Conservation (phyloP, 257 asterid genomes). For the Fraxinus cuspidata region DNA sequence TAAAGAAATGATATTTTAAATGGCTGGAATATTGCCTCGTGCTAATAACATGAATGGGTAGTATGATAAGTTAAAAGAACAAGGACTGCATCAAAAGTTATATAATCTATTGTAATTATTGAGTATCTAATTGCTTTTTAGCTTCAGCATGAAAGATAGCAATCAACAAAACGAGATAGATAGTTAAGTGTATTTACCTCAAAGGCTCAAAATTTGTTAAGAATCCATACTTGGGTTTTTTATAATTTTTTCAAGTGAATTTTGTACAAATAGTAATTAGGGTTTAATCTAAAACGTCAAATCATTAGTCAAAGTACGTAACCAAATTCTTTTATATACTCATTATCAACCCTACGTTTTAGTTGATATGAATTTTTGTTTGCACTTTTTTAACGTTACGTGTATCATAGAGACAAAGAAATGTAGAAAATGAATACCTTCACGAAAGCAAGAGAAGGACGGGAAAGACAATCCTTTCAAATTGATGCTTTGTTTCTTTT, state of each 20-base stretch:
- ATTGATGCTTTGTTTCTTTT: slow-evolving; percentile 1
- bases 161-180: not conserved
- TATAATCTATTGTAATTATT: not conserved
- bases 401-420: not conserved
- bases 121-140: not conserved
- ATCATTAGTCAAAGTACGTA: not conserved
- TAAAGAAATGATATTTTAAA: not conserved
- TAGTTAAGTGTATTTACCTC: not conserved
- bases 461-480: not conserved
- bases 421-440: not conserved
- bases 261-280: too few species aligned
- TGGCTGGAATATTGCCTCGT: not conserved
- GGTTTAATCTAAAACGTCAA: not conserved
- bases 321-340: not conserved
- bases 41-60: not conserved
- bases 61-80: not conserved
- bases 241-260: too few species aligned
- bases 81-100: not conserved
- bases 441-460: not conserved
- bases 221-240: too few species aligned
- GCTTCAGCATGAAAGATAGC: not conserved
- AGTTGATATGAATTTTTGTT: not conserved
- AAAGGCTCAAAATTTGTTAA: too few species aligned
- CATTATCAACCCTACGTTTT: not conserved
- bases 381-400: not conserved